A percentile compares a stretch with the other conserved stretches of the same genome.
Conservation (phyloP, 768 basidiomycete genomes). For the Collybia sp. region DNA sequence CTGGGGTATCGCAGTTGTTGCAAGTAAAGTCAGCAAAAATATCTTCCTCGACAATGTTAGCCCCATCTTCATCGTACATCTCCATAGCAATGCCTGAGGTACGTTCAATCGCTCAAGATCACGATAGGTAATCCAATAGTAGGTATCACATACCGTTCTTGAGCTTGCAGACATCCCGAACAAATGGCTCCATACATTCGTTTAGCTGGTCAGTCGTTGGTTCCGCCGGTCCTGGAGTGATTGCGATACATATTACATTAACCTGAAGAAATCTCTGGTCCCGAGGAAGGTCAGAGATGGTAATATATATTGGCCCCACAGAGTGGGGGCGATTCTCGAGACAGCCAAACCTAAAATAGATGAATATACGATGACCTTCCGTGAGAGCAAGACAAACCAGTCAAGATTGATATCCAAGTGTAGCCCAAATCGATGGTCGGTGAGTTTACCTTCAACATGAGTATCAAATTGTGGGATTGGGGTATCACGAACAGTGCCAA, state of each 20-base stretch:
- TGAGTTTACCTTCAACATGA: neutral
- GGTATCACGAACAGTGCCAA: slow-evolving; percentile 6
- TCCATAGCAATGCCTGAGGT: slow-evolving; percentile 19
- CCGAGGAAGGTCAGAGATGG: slow-evolving; percentile 16
- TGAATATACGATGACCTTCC: neutral
- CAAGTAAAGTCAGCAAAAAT: slow-evolving; percentile 21
- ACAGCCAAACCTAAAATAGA: slow-evolving; percentile 16
- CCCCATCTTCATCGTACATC: slow-evolving; percentile 10
- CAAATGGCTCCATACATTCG: slow-evolving; percentile 13
- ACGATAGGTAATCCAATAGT: neutral
- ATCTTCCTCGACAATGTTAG: too few species aligned
- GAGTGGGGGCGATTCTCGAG: slow-evolving; percentile 18
- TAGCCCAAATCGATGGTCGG: slow-evolving; percentile 12
- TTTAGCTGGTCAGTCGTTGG: slow-evolving; percentile 19
- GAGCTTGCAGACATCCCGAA: slow-evolving; percentile 12
- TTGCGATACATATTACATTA: slow-evolving; percentile 14
- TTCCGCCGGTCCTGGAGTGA: slow-evolving; percentile 21
- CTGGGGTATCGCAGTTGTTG: slow-evolving; percentile 21
- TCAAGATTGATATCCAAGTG: slow-evolving; percentile 19
- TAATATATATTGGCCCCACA: slow-evolving; percentile 15
- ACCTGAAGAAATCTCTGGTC: slow-evolving; percentile 12
- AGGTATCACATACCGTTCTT: slow-evolving; percentile 14
- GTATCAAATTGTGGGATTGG: neutral
- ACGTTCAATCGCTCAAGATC: neutral
- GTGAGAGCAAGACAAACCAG: slow-evolving; percentile 17